phyloP scores from a whole-genome alignment of 1,284 basidiomycete species.

The Boletus sp. region DNA sequence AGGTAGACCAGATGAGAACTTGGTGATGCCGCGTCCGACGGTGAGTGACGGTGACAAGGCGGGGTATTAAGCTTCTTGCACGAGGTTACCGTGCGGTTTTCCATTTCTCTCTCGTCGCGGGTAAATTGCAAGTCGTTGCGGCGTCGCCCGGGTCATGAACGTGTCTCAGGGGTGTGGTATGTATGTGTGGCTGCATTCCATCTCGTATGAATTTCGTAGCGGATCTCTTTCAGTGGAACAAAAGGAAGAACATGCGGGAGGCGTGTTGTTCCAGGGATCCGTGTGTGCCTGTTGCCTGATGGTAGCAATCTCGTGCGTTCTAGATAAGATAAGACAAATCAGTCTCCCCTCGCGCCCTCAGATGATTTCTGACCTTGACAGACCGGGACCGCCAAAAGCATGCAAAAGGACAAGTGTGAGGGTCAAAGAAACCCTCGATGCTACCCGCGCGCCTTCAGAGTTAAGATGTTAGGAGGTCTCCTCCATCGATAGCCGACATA shows the following conservation, averaged over 20 bases:
- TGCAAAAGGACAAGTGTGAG: neutral
- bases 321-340: constrained; percentile 3
- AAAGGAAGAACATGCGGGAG: constrained; percentile 4
- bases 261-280: neutral
- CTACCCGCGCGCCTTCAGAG: neutral
- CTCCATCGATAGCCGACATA: neutral
- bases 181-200: neutral
- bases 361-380: neutral
- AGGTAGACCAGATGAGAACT: neutral
- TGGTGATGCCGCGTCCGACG: constrained; percentile 1
- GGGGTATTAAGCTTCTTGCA: constrained; percentile 21
- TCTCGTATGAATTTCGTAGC: neutral
- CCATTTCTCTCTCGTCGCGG: neutral
- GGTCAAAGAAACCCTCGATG: neutral
- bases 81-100: constrained; percentile 19
- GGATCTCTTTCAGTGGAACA: constrained; percentile 5
- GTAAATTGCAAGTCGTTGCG: neutral
- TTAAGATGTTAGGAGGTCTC: neutral
- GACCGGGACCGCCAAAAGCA: neutral
- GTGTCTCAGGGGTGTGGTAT: constrained; percentile 2
- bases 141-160: neutral
- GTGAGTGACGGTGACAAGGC: constrained; percentile 10
- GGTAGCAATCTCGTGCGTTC: neutral
- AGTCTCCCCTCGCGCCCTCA: too few relatives aligned
- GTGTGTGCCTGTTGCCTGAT: neutral